These are phyloP conservation scores for Colletotrichum eleusines DNA, from an alignment of 2,329 filamentous ascomycete species.

Conservation along the genomic window DNA sequence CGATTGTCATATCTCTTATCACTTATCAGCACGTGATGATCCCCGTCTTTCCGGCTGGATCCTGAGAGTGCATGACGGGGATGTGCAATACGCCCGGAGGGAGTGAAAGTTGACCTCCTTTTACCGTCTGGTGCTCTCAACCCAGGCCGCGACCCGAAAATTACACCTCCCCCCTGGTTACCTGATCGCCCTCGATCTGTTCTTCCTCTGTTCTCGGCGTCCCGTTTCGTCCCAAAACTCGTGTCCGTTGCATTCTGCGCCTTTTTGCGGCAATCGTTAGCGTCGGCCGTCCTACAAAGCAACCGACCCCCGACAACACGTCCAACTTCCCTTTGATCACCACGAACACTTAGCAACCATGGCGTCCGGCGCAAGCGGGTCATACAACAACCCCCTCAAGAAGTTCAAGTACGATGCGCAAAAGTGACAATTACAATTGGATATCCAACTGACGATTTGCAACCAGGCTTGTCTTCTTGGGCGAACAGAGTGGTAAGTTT, in stretches of 20 bases:
- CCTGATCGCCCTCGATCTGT: slow-evolving; percentile 28
- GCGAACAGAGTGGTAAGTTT: slow-evolving; percentile 94
- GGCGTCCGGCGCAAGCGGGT: slow-evolving; percentile 79
- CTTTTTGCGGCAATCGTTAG: slow-evolving; percentile 18
- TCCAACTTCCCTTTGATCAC: slow-evolving; percentile 30
- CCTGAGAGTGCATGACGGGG: slow-evolving; percentile 30
- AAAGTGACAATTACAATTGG: slow-evolving; percentile 2
- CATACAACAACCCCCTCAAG: slow-evolving; percentile 99
- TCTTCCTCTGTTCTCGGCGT: neutral
- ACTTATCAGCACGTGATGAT: slow-evolving; percentile 23
- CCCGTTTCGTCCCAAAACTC: neutral
- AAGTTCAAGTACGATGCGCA: slow-evolving; percentile 88
- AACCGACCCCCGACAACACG: slow-evolving; percentile 36
- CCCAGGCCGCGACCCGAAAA: slow-evolving; percentile 25
- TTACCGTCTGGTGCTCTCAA: slow-evolving; percentile 30
- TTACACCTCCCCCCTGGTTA: slow-evolving; percentile 19
- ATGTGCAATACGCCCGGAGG: slow-evolving; percentile 27
- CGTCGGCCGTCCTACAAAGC: slow-evolving; percentile 11
- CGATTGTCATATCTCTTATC: slow-evolving; percentile 21
- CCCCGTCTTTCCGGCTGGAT: slow-evolving; percentile 11
- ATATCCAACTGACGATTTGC: slow-evolving; percentile 43
- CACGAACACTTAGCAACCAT: slow-evolving; percentile 59
- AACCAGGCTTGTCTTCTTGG: slow-evolving; percentile 90
- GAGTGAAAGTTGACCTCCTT: slow-evolving; percentile 36
- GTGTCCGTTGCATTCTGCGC: slow-evolving; percentile 29